Base-by-base conservation (phyloP, 2,329 filamentous ascomycete species). In the Penicillium oxalicum region DNA sequence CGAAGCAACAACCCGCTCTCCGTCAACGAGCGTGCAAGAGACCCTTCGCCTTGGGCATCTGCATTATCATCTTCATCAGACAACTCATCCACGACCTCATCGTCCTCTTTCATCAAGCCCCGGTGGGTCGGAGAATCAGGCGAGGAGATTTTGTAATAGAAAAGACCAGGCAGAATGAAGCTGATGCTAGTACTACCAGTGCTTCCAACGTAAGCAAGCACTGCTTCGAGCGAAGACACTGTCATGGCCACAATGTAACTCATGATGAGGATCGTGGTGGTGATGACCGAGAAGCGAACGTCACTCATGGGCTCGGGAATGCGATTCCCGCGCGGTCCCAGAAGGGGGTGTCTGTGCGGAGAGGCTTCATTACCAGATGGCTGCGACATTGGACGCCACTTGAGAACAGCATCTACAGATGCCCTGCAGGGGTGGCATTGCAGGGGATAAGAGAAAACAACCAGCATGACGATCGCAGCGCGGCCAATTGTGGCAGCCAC, bases 91-190 rank as follows among this genome's bases (percentile, higher is more conserved):
- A 77, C 76, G 26, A 77, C 77, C 42, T 87, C 85, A 60, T 97
- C 93, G 57, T 96, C 89, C 62, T 93, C 90, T 67, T 97, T 97
- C 54, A 89, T 75, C 8, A 97, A 75, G 11, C 86, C 82, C 66
- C 95, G 91, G 60, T 96, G 90, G 54, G 91, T 83, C 27, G 84
- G 79, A 39, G 88, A 91, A 47, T 95, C 86, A 0, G 93, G 93
- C 25, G 88, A 83, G 9, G 89, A 94, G 51, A 98, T 97, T 71
- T 97, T 97, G 74, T 97, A 98, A 70, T 97, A 98, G 69, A 98
- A 98, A 4, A 98, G 72, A 0, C 93, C 93, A 0, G 93, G 93
- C 0, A 98, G 78, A 56, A 98, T 97, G 67, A 98, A 98, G 53
- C 88, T 95, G 61, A 98, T 98, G 52, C 88, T 89, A 0, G 93